Conservation (phyloP, 23 red algal species). For the Gracilaria gracilis region DNA sequence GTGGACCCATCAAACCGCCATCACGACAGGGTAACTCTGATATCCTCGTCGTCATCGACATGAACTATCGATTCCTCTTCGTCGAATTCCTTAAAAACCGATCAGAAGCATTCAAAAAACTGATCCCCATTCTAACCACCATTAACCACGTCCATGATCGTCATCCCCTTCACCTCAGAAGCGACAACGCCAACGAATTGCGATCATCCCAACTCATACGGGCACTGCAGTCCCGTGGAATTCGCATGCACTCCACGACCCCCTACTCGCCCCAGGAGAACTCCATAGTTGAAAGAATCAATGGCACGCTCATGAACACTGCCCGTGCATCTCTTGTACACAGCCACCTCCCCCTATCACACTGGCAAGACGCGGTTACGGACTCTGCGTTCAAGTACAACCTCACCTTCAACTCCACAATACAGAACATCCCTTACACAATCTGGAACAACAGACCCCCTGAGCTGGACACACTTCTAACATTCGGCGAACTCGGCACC, state of each 20-base stretch:
- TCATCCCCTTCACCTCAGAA: not conserved
- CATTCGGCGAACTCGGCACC: constrained; percentile 22
- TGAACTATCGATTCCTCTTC: not conserved
- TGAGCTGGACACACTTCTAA: not conserved
- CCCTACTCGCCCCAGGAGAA: constrained; percentile 2
- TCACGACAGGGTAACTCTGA: not conserved
- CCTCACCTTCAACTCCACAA: not conserved
- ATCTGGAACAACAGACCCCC: not conserved
- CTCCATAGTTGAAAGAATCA: not conserved
- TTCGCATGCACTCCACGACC: not conserved
- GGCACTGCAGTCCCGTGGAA: not conserved
- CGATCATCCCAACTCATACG: not conserved
- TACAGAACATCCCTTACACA: not conserved
- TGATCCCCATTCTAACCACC: too few relatives aligned
- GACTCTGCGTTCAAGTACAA: constrained; percentile 12
- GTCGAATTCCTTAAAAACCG: too few relatives aligned
- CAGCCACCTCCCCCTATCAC: not conserved
- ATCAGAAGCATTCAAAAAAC: too few relatives aligned
- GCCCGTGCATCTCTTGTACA: not conserved
- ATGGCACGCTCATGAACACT: not conserved
- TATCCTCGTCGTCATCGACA: not conserved
- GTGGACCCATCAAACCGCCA: not conserved
- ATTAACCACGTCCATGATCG: too few relatives aligned
- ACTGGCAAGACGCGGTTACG: not conserved
- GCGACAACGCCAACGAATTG: constrained; percentile 30